Conservation (phyloP, 164 flowering plant species). For the Vitis rotundifolia region DNA sequence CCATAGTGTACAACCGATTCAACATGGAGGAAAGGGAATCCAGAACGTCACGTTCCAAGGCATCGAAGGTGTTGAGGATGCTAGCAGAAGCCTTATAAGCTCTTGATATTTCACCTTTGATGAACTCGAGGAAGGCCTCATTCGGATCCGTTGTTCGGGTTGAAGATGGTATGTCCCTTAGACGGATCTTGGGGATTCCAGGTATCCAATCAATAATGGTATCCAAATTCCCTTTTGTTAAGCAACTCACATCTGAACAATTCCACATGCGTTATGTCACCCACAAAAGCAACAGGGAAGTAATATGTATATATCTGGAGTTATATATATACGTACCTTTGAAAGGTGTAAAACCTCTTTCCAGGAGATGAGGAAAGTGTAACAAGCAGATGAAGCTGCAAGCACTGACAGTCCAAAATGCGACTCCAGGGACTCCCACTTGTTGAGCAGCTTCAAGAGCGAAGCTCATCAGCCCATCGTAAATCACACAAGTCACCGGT, state of each 20-base stretch:
- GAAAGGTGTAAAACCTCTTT: slow-evolving; percentile 38
- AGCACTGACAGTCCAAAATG: slow-evolving; percentile 53
- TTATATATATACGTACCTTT: slow-evolving; percentile 33
- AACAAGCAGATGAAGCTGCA: slow-evolving; percentile 49
- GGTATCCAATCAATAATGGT: slow-evolving; percentile 38
- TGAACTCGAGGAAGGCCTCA: slow-evolving; percentile 25
- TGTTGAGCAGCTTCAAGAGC: slow-evolving; percentile 42
- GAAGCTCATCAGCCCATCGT: slow-evolving; percentile 54
- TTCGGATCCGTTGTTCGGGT: slow-evolving; percentile 34
- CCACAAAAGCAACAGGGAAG: no score
- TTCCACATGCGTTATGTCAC: no score
- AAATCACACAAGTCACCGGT: slow-evolving; percentile 41
- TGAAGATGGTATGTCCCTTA: slow-evolving; percentile 40
- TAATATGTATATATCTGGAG: no score
- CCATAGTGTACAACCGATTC: slow-evolving; percentile 33
- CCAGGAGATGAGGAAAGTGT: slow-evolving; percentile 27
- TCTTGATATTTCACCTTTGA: slow-evolving; percentile 3
- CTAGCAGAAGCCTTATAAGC: slow-evolving; percentile 24
- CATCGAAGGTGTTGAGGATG: slow-evolving; percentile 40
- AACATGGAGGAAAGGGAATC: slow-evolving; percentile 17
- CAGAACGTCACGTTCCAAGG: slow-evolving; percentile 31
- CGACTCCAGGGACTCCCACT: slow-evolving; percentile 36
- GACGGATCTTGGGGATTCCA: slow-evolving; percentile 33
- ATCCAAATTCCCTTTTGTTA: slow-evolving; percentile 43
- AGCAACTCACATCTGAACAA: slow-evolving; percentile 27